Evolutionary conservation across 306 rosid species (phyloP).

Genomic region (Acmispon strigosus): DNA sequence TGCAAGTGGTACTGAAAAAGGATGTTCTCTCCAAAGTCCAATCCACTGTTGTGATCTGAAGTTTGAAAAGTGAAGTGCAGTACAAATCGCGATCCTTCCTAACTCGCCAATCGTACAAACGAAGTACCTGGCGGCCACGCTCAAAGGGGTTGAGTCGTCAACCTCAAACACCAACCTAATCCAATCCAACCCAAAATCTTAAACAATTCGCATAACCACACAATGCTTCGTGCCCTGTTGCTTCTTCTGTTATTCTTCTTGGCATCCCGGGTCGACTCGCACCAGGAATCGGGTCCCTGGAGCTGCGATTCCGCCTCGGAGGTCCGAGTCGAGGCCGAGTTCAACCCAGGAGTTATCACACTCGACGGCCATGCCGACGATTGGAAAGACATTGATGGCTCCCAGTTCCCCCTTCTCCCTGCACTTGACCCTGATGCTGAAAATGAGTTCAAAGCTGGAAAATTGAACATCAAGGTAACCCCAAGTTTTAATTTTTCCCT

Average conservation of each 20-base stretch:
- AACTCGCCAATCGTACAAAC: background rate
- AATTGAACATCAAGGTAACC: constrained; percentile 68
- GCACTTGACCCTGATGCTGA: constrained; percentile 86
- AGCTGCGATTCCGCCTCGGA: constrained; percentile 65
- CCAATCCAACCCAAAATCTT: background rate
- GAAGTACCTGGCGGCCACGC: background rate
- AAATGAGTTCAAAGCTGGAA: constrained; percentile 64
- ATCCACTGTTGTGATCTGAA: background rate
- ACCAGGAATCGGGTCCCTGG: constrained; percentile 82
- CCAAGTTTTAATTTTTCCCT: no score
- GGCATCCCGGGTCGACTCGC: constrained; percentile 42
- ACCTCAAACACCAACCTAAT: background rate
- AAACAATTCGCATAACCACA: background rate
- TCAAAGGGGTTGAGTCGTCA: background rate
- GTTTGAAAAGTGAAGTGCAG: constrained; percentile 18
- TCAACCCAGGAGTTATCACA: constrained; percentile 63
- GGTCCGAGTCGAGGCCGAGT: constrained; percentile 52
- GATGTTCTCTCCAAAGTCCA: no score
- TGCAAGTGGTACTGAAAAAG: background rate
- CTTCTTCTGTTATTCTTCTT: constrained; percentile 20
- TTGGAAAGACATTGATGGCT: constrained; percentile 80
- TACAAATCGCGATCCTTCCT: constrained; percentile 6
- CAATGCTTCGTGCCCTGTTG: constrained; percentile 37
- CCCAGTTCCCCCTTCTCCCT: constrained; percentile 70
- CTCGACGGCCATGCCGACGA: constrained; percentile 90